Evolutionary conservation across 1,139 yeast species (phyloP).

Genomic region (Hansenula sp.): DNA sequence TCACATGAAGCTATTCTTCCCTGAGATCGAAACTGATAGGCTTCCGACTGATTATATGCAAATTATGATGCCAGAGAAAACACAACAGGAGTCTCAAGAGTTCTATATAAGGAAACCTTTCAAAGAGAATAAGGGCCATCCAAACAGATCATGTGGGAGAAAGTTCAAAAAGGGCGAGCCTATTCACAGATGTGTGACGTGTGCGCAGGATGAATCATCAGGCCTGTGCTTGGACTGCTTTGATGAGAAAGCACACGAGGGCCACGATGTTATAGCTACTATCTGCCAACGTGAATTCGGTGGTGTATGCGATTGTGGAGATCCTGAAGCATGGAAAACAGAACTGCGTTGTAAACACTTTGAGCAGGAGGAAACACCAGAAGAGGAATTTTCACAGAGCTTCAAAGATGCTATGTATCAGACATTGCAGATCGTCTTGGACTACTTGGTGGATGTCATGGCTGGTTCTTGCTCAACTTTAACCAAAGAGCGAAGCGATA

Average conservation of each 20-base stretch:
- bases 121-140: conserved; percentile 47
- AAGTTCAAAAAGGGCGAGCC: conserved; percentile 84
- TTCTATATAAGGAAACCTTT: conserved; percentile 26
- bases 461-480: conserved; percentile 28
- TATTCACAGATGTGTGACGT: conserved; percentile 75
- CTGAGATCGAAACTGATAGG: conserved; percentile 28
- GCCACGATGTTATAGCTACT: conserved; percentile 71
- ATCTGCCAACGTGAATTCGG: conserved; percentile 81
- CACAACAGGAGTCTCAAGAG: conserved; percentile 17
- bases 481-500: conserved; percentile 10
- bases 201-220: conserved; percentile 84
- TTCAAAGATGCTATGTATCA: conserved; percentile 32
- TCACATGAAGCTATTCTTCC: conserved; percentile 48
- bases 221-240: conserved; percentile 82
- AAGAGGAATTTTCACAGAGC: conserved; percentile 31
- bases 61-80: conserved; percentile 27
- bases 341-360: conserved; percentile 48
- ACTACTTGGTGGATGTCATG: conserved; percentile 74
- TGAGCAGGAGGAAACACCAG: conserved; percentile 13
- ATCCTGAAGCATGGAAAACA: conserved; percentile 70
- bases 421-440: conserved; percentile 57
- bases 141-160: conserved; percentile 72
- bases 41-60: conserved; percentile 27
- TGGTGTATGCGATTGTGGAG: conserved; percentile 97
- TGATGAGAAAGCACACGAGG: conserved; percentile 64